Evolutionary conservation across 305 asterid genomes (phyloP), one percentile per base, ranked within the genome.

Genomic region (Andrographis paniculata): DNA sequence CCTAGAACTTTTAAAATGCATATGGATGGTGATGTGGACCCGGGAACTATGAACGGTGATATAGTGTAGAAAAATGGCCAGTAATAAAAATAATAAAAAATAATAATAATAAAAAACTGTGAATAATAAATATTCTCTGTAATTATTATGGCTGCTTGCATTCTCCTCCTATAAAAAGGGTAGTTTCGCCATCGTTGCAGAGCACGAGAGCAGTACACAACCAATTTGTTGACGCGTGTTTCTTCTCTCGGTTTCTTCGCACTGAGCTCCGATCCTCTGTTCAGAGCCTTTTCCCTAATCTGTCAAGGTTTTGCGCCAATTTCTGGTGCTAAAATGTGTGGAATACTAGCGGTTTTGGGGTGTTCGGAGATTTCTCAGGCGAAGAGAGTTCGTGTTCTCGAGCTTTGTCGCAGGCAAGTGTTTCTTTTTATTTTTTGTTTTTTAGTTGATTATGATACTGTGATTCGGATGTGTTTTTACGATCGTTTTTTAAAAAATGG

Each of bases 321-420:
- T 31, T 31, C 37, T 10, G 6, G 37, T 1, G 37, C 37, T 31
- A 14, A 31, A 31, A 91, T 91, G 99, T 87, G 99, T 71, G 99
- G 99, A 59, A 91, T 91, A 40, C 63, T 91, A 23, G 99, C 99
- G 14, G 91, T 87, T 60, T 59, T 91, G 76, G 95, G 96, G 10
- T 91, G 99, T 55, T 68, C 95, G 1, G 94, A 82, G 61, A 93
- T 79, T 36, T 83, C 89, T 62, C 99, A 83, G 71, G 87, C 94
- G 46, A 91, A 91, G 61, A 74, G 99, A 64, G 77, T 87, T 57
- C 95, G 96, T 52, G 99, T 91, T 17, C 99, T 91, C 67, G 96
- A 91, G 89, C 99, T 91, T 50, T 91, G 96, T 31, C 96, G 96
- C 77, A 79, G 99, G 96, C 56, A 70, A 76, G 20, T 53, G 2